Percentiles rank a stretch among this genome's conserved stretches.
phyloP scores from a whole-genome alignment of 495 filamentous ascomycete species.

The Lindgomyces ingoldianus region DNA sequence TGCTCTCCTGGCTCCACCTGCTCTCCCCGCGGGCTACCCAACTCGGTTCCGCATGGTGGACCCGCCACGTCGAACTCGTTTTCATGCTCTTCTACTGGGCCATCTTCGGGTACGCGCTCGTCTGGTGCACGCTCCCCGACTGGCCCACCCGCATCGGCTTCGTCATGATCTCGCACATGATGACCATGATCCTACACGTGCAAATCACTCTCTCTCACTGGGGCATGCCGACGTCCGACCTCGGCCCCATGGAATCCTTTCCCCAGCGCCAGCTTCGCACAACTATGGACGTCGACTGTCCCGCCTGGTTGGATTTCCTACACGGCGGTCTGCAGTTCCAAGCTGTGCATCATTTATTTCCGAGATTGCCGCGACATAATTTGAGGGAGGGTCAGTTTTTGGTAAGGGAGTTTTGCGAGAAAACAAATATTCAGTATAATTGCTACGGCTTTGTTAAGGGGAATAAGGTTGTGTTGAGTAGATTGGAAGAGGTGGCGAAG shows the following conservation, averaged over 20 bases:
- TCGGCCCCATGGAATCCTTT: conserved; percentile 52
- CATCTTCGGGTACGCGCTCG: conserved; percentile 51
- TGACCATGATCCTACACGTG: conserved; percentile 54
- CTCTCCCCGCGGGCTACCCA: conserved; percentile 43
- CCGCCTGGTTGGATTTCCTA: conserved; percentile 52
- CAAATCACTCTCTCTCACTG: conserved; percentile 58
- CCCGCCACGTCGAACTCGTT: conserved; percentile 49
- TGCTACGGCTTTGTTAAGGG: conserved; percentile 50
- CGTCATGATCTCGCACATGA: conserved; percentile 51
- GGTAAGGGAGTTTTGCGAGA: conserved; percentile 50
- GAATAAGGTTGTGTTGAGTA: conserved; percentile 46
- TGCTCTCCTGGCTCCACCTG: conserved; percentile 52
- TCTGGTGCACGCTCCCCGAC: conserved; percentile 49
- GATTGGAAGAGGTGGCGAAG: conserved; percentile 47
- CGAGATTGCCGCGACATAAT: conserved; percentile 52
- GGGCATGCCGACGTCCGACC: conserved; percentile 53
- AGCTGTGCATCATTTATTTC: conserved; percentile 53
- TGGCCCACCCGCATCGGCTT: conserved; percentile 51
- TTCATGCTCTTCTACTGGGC: conserved; percentile 51
- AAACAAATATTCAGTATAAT: conserved; percentile 50
- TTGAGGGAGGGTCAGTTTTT: conserved; percentile 47
- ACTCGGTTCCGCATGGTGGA: conserved; percentile 50
- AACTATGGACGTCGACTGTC: conserved; percentile 55
- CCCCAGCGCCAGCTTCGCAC: conserved; percentile 53
- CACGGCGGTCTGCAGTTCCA: conserved; percentile 56